These are phyloP conservation scores for barley (Hordeum vulgare) DNA, from an alignment of 176 grass and related monocot genomes.

Conservation along the genomic window DNA sequence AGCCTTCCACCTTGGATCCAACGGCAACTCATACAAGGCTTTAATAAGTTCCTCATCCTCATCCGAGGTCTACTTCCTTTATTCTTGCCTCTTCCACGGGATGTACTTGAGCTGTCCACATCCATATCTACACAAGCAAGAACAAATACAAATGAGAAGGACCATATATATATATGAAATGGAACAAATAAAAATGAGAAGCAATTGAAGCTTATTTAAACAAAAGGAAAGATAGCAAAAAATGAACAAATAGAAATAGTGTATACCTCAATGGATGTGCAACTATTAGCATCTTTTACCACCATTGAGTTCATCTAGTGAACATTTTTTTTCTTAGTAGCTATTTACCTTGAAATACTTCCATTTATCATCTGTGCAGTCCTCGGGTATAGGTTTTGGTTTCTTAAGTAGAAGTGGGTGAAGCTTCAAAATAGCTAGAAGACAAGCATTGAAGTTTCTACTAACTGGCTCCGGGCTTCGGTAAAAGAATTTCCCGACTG, in stretches of 20 bases:
- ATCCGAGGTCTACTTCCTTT: not conserved
- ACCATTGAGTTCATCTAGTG: too few relatives aligned
- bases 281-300: too few relatives aligned
- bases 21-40: not conserved
- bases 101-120: not conserved
- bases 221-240: not conserved
- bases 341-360: not conserved
- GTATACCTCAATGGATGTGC: not conserved
- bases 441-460: too few relatives aligned
- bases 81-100: not conserved
- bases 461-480: too few relatives aligned
- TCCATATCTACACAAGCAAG: not conserved
- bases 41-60: not conserved
- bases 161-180: not conserved
- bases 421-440: too few relatives aligned
- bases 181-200: not conserved
- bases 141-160: too few relatives aligned
- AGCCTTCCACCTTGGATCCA: not conserved
- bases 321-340: too few relatives aligned
- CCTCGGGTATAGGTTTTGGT: not conserved
- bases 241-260: not conserved
- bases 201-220: not conserved
- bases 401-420: not conserved
- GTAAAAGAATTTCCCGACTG: too few relatives aligned
- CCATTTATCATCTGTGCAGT: not conserved